Base-by-base conservation (phyloP, 257 asterid species). In the Solanum virginianum region DNA sequence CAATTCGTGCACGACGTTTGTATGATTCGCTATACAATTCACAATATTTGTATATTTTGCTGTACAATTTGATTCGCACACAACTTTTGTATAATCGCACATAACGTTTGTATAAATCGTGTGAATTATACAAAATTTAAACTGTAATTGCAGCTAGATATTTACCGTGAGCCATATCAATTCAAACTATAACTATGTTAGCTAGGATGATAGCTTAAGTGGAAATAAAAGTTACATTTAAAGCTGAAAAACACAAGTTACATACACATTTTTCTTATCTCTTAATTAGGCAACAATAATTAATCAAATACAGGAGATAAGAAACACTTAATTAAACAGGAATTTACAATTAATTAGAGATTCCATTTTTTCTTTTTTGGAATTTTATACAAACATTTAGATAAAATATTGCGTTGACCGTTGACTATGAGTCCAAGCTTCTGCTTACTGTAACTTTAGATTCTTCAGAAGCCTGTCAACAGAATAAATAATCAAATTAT, bases 401-500 rank as follows among this genome's bases (percentile, higher is more conserved):
- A 26, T 53, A 65, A 65, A 65, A 47, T 13, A 22, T 74, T 62
- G 45, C 59, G 6, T 53, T 77, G 82, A 51, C 16, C 5, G 9
- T 24, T 77, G 82, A 49, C 15, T 24, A 4, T 51, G 5, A 77
- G 24, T 77, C 82, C 65, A 77, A 51, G 15, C 2, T 60, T 22
- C 53, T 16, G 55, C 49, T 90, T 88, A 88, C 80, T 93, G 91
- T 84, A 93, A 88, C 88, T 88, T 91, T 63, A 93, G 92, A 91
- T 93, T 92, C 97, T 90, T 93, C 90, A 94, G 29, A 86, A 89
- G 88, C 95, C 98, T 94, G 92, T 81, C 43, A 22, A 83, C 10
- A 4, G 15, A 41, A 66, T 39, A 49, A 60, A 86, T 14, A 51
- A 53, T 77, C 9, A 51, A 49, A 26, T 26, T 26, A 22, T 12